phyloP scores from a whole-genome alignment of 305 asterid species.

The Ilex paraguariensis region DNA sequence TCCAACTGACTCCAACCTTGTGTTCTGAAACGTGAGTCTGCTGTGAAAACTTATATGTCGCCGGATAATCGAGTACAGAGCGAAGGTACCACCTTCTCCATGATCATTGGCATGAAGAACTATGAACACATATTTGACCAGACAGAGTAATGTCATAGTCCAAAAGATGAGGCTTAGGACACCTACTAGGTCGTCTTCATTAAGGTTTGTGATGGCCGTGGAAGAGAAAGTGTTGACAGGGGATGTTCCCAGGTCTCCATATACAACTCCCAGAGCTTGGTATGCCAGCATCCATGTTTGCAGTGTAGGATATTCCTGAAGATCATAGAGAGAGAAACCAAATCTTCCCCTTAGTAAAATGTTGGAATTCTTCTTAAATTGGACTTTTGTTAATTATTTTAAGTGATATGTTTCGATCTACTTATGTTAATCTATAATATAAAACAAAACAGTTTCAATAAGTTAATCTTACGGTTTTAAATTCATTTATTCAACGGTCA shows the following conservation, averaged over 20 bases:
- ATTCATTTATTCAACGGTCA: no score
- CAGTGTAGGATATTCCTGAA: background rate
- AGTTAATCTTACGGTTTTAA: no score
- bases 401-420: no score
- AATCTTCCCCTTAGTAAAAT: background rate
- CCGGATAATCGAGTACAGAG: conserved; percentile 15
- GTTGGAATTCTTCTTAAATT: background rate
- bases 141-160: conserved; percentile 15
- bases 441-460: no score
- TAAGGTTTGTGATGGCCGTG: background rate
- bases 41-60: conserved; percentile 18
- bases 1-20: conserved; percentile 13
- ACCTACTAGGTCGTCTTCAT: conserved; percentile 19
- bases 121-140: conserved; percentile 12
- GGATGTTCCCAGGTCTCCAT: conserved; percentile 26
- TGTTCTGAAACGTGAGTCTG: conserved; percentile 13
- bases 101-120: conserved; percentile 23
- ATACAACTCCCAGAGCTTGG: conserved; percentile 22
- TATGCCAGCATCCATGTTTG: background rate
- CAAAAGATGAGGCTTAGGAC: conserved; percentile 21
- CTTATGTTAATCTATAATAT: no score
- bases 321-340: background rate
- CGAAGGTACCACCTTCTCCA: conserved; percentile 29
- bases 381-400: background rate
- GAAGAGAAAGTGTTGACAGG: conserved; percentile 20